phyloP scores from a whole-genome alignment of 179 eudicot species.

The Sideroxylon spinosum region DNA sequence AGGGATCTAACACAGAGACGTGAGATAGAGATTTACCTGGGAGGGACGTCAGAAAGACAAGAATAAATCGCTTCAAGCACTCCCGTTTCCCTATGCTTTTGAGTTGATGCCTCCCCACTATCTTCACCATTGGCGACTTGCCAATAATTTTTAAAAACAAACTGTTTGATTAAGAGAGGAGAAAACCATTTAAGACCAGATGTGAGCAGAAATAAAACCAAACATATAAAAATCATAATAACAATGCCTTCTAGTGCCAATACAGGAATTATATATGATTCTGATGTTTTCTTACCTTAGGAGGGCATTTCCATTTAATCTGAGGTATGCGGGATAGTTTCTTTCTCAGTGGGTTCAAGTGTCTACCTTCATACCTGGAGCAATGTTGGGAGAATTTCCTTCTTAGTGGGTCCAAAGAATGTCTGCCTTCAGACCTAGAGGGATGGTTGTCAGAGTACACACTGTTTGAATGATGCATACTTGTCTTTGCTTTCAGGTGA shows the following conservation, averaged over 20 bases:
- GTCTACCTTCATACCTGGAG: too few relatives aligned
- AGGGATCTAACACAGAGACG: not conserved
- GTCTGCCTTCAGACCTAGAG: constrained; percentile 24
- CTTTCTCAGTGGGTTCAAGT: too few relatives aligned
- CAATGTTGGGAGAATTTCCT: constrained; percentile 8
- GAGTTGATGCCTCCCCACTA: constrained; percentile 41
- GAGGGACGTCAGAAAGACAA: constrained; percentile 36
- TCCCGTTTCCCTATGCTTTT: constrained; percentile 33
- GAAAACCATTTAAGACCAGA: constrained; percentile 8
- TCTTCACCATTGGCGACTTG: constrained; percentile 56
- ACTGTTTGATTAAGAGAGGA: constrained; percentile 30
- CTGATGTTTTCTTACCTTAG: constrained; percentile 36
- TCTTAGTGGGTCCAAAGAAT: constrained; percentile 13
- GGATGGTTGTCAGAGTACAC: constrained; percentile 16
- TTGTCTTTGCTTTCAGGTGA: constrained; percentile 15
- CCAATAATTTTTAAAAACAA: constrained; percentile 33
- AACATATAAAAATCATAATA: not conserved
- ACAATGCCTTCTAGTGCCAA: not conserved
- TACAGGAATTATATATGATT: not conserved
- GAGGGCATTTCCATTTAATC: constrained; percentile 54
- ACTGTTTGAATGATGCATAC: constrained; percentile 10
- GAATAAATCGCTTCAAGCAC: constrained; percentile 40
- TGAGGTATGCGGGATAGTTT: constrained; percentile 20
- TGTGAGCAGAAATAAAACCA: constrained; percentile 2
- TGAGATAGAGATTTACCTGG: constrained; percentile 30